Conservation (phyloP, 2,329 filamentous ascomycete species). For the Fusarium protoensiforme region DNA sequence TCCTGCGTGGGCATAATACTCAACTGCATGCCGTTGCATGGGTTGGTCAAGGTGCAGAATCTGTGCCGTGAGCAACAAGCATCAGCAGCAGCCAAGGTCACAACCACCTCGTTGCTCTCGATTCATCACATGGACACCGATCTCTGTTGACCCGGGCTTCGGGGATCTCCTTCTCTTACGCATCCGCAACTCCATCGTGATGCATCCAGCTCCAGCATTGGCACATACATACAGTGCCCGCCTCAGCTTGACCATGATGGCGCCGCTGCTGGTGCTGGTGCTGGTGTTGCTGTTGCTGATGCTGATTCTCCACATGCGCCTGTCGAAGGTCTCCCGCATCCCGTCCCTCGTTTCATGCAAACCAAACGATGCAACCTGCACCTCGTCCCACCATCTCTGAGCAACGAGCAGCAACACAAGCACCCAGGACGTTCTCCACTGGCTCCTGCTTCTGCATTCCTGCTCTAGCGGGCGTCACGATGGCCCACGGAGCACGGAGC, state of each 20-base stretch:
- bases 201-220: slow-evolving; percentile 15
- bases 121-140: slow-evolving; percentile 20
- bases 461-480: slow-evolving; percentile 22
- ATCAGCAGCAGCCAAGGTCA: background rate
- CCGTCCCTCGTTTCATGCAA: slow-evolving; percentile 32
- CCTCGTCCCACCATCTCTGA: slow-evolving; percentile 31
- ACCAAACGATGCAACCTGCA: slow-evolving; percentile 17
- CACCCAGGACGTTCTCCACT: slow-evolving; percentile 9
- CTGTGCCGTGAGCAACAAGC: background rate
- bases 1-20: background rate
- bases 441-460: slow-evolving; percentile 7
- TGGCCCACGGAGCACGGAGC: slow-evolving; percentile 19
- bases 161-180: slow-evolving; percentile 22
- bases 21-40: background rate
- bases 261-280: background rate
- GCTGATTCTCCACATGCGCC: slow-evolving; percentile 34
- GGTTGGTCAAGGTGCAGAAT: background rate
- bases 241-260: background rate
- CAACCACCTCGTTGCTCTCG: background rate
- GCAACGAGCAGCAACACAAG: background rate
- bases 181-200: slow-evolving; percentile 21
- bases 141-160: slow-evolving; percentile 2
- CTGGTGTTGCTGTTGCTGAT: background rate
- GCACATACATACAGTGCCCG: slow-evolving; percentile 18
- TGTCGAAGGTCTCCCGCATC: slow-evolving; percentile 26